Conservation (phyloP, 352 stramenopile species). For the Phytophthora pinifolia region DNA sequence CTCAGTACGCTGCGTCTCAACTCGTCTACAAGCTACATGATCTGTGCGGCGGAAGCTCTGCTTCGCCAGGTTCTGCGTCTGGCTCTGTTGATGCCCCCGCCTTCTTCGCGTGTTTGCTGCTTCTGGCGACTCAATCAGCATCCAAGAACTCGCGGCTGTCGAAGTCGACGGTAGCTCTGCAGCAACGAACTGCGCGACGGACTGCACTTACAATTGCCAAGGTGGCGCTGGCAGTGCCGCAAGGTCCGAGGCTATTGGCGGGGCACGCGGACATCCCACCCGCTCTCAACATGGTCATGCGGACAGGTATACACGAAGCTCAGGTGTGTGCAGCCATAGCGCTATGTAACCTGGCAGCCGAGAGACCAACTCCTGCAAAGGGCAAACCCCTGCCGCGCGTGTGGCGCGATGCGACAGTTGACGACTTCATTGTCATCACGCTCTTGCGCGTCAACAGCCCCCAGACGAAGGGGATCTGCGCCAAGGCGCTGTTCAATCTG, state of each 20-base stretch:
- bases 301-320: conserved; percentile 77
- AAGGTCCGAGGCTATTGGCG: conserved; percentile 50
- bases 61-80: conserved; percentile 6
- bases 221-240: conserved; percentile 42
- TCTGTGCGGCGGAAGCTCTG: conserved; percentile 38
- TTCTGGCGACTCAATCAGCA: conserved; percentile 56
- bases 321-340: conserved; percentile 84
- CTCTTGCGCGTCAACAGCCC: conserved; percentile 82
- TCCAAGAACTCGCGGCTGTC: conserved; percentile 60
- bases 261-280: conserved; percentile 53
- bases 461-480: conserved; percentile 82
- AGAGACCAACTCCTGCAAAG: conserved; percentile 32
- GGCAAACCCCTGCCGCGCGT: conserved; percentile 29
- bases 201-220: conserved; percentile 66
- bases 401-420: conserved; percentile 68
- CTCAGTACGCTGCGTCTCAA: conserved; percentile 51
- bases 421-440: conserved; percentile 89
- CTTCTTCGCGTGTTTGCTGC: conserved; percentile 61
- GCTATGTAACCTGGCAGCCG: conserved; percentile 83
- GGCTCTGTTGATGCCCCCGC: conserved; percentile 33
- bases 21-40: conserved; percentile 68
- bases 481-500: conserved; percentile 86
- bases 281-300: conserved; percentile 83
- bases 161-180: conserved; percentile 36
- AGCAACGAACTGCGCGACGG: conserved; percentile 62